Evolutionary conservation across 805 yeast species (phyloP), one percentile per base, ranked within the genome.

Genomic region (Aciculoconidium aculeatum): DNA sequence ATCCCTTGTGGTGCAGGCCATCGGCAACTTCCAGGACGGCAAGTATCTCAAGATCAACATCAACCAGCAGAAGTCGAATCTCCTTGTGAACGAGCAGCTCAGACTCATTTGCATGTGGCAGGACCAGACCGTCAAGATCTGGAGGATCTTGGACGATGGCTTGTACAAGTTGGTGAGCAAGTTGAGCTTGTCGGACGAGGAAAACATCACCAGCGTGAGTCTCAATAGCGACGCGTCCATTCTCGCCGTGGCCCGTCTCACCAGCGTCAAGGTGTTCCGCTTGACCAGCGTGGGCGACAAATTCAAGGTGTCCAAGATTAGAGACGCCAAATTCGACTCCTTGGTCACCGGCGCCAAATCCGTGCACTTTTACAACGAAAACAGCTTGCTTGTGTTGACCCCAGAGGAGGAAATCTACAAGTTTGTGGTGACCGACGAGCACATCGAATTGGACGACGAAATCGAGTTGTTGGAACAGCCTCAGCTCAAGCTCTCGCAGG

Each of bases 61-160:
- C 27, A 67, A 70, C 28, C 84, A 80, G 41, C 74, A 67, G 41
- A 50, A 55, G 10, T 67, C 79, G 8, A 75, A 72, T 41, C 66
- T 80, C 4, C 44, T 68, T 1, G 48, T 73, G 9, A 70, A 73
- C 37, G 53, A 61, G 25, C 47, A 51, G 5, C 63, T 69, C 21
- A 68, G 78, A 36, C 55, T 77, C 14, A 54, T 90, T 15, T 67
- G 75, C 6, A 68, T 80, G 70, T 90, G 94, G 92, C 80, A 77
- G 44, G 94, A 82, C 41, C 87, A 82, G 49, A 65, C 71, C 3
- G 72, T 90, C 23, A 86, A 86, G 49, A 65, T 92, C 7, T 92
- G 97, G 97, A 62, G 58, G 37, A 47, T 85, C 11, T 59, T 57
- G 13, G 51, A 55, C 11, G 53, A 35, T 14, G 56, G 55, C 25